Percentiles rank a stretch among this genome's conserved stretches.
These are phyloP conservation scores for Globisporangium middletonii DNA, from an alignment of 352 stramenopile species.

Conservation along the genomic window DNA sequence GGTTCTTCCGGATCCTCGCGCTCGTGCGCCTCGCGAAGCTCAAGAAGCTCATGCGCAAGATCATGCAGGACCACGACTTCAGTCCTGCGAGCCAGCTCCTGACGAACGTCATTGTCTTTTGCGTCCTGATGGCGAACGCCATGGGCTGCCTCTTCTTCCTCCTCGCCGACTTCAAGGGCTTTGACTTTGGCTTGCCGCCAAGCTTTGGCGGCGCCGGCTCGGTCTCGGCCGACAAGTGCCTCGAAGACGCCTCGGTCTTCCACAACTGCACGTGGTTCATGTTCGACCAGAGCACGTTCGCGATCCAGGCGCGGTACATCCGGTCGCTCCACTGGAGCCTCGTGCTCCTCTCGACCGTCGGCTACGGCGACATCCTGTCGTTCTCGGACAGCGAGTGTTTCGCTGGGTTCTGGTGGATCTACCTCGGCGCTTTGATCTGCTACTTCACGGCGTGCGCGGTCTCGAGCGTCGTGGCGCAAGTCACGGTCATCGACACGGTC, in stretches of 20 bases:
- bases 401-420: constrained; percentile 19
- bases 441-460: constrained; percentile 20
- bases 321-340: constrained; percentile 67
- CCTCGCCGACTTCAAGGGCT: constrained; percentile 10
- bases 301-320: constrained; percentile 54
- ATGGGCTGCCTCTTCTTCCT: constrained; percentile 22
- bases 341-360: constrained; percentile 62
- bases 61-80: constrained; percentile 21
- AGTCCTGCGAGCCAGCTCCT: constrained; percentile 21
- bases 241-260: constrained; percentile 39
- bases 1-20: constrained; percentile 16
- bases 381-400: constrained; percentile 35
- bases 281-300: constrained; percentile 53
- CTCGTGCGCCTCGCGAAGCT: constrained; percentile 11
- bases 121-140: constrained; percentile 10
- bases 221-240: constrained; percentile 30
- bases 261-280: constrained; percentile 72
- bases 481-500: constrained; percentile 8
- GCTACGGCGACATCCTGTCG: constrained; percentile 59
- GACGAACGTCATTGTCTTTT: constrained; percentile 8
- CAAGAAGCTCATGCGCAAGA: constrained; percentile 21
- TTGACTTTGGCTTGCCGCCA: neutral
- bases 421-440: constrained; percentile 16
- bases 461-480: constrained; percentile 18
- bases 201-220: constrained; percentile 15